A percentile compares a stretch with the other conserved stretches of the same genome.
Evolutionary conservation across 164 flowering plant species (phyloP).

Genomic region (Houttuynia cordata): DNA sequence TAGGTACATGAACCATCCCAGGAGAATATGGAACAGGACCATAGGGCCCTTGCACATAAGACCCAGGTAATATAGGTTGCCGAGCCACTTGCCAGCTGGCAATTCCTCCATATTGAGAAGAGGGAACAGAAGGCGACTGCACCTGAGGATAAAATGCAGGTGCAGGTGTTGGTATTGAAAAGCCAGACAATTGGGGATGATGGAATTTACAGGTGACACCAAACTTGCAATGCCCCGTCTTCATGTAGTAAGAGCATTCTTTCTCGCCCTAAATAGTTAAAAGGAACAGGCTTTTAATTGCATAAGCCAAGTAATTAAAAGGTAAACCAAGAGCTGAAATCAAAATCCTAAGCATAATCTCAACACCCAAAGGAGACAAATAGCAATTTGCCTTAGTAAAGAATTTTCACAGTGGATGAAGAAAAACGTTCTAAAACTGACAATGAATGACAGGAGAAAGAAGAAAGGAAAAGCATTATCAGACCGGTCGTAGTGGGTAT

Average conservation of each 20-base stretch:
- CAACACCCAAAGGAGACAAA: neutral
- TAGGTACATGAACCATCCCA: constrained; percentile 57
- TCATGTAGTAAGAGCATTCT: constrained; percentile 82
- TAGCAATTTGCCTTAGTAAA: neutral
- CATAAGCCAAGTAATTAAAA: neutral
- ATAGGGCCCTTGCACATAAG: constrained; percentile 73
- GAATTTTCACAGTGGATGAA: neutral
- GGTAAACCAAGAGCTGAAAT: neutral
- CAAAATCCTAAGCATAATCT: neutral
- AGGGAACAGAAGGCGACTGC: constrained; percentile 50
- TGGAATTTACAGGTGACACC: constrained; percentile 91
- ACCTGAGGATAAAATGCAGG: constrained; percentile 37
- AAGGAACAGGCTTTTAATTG: neutral
- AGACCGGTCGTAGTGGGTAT: constrained; percentile 84
- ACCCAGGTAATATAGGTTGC: constrained; percentile 50
- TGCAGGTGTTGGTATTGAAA: constrained; percentile 35
- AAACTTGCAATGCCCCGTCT: constrained; percentile 90
- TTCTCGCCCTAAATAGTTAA: constrained; percentile 60
- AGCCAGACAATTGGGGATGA: constrained; percentile 61
- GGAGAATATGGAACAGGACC: constrained; percentile 54
- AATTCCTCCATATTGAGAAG: constrained; percentile 51
- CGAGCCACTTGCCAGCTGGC: constrained; percentile 60
- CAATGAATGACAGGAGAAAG: neutral
- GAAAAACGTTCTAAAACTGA: neutral
- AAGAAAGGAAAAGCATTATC: constrained; percentile 13